Conservation (phyloP, 768 basidiomycete genomes). For the Trametes maxima region DNA sequence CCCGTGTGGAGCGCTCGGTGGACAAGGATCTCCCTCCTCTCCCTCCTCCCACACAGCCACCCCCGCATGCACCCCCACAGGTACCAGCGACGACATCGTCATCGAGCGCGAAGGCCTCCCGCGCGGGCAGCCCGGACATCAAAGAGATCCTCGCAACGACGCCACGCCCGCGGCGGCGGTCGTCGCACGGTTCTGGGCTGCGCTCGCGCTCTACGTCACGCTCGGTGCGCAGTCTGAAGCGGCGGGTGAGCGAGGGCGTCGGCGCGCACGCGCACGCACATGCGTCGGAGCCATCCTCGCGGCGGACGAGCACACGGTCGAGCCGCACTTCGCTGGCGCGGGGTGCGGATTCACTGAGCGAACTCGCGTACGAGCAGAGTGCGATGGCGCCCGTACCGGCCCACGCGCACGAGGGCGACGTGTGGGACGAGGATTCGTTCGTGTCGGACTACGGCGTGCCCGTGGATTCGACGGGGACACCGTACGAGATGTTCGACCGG, state of each 20-base stretch:
- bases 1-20: conserved; percentile 8
- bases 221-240: conserved; percentile 23
- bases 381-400: conserved; percentile 15
- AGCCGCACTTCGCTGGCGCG: conserved; percentile 10
- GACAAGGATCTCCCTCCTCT: conserved; percentile 33
- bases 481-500: conserved; percentile 24
- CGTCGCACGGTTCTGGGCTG: conserved; percentile 25
- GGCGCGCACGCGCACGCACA: background rate
- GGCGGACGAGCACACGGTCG: conserved; percentile 14
- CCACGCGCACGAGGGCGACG: conserved; percentile 17
- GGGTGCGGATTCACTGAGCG: conserved; percentile 15
- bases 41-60: conserved; percentile 18
- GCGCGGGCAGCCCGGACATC: conserved; percentile 37
- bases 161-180: conserved; percentile 34
- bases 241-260: conserved; percentile 25
- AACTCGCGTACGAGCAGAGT: conserved; percentile 21
- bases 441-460: conserved; percentile 33
- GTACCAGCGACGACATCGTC: background rate
- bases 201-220: conserved; percentile 29
- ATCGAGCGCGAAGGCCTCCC: background rate
- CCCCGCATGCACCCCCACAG: conserved; percentile 3
- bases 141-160: conserved; percentile 34
- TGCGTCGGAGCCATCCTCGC: conserved; percentile 7
- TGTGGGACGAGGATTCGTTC: conserved; percentile 33
- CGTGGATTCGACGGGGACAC: conserved; percentile 30